Evolutionary conservation across 441 rosid species (phyloP), one percentile per base, ranked within the genome.

Genomic region (Macaranga tanarius): DNA sequence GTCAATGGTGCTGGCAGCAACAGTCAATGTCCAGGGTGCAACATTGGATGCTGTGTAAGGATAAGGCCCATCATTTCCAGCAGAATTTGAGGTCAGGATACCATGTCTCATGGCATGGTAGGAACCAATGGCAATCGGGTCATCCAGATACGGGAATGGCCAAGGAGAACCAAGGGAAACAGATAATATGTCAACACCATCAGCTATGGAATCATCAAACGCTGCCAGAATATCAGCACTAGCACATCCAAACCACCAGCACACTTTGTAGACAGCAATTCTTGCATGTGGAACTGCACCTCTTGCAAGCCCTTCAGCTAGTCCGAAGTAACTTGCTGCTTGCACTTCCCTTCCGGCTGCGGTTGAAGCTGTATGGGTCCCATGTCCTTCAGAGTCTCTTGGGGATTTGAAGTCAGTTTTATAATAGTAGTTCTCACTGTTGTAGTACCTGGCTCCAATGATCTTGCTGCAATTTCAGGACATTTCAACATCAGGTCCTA

Each of bases 11-110:
- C 82, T 88, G 22, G 96, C 97, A 48, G 92, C 96, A 23, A 92
- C 98, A 0, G 98, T 90, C 81, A 93, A 48, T 34, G 86, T 77
- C 98, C 98, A 93, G 5, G 97, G 95, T 23, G 93, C 91, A 10
- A 72, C 51, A 44, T 90, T 93, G 44, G 84, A 78, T 40, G 82
- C 89, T 0, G 93, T 55, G n/a, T 79, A 83, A 2, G 67, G 77
- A 26, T 5, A 3, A n/a, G 98, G 92, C 6, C 96, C 97, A 26
- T 77, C 81, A 69, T 93, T 93, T 52, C 98, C 97, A 0, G 93
- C 95, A 6, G 98, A 92, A 81, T 88, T 86, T 8, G 88, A 83
- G 77, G 91, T 93, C 19, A 84, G 69, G 31, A 93, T 90, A 66
- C 93, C 92, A 25, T 75, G 73, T 58, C 83, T 84, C 79, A 84